Conservation (phyloP, 2,329 filamentous ascomycete species). For the Botryotinia globosa region DNA sequence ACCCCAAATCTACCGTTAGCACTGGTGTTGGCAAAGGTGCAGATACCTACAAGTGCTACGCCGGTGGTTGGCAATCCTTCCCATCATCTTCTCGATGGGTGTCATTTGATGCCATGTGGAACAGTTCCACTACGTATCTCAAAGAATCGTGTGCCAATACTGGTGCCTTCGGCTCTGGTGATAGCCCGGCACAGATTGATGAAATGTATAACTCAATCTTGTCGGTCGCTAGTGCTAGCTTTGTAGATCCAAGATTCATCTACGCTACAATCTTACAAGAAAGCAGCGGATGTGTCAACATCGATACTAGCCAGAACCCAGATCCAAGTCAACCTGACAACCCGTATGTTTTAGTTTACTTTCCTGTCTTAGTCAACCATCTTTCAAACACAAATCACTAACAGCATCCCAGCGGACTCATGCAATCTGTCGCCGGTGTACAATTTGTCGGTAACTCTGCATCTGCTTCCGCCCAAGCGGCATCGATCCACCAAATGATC, state of each 20-base stretch:
- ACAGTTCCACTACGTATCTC: slow-evolving; percentile 24
- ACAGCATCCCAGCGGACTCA: slow-evolving; percentile 27
- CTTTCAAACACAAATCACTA: background rate
- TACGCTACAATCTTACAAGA: slow-evolving; percentile 39
- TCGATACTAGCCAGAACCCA: slow-evolving; percentile 27
- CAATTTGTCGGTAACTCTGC: slow-evolving; percentile 26
- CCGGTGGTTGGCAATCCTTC: slow-evolving; percentile 32
- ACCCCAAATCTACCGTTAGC: slow-evolving; percentile 28
- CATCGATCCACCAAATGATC: slow-evolving; percentile 35
- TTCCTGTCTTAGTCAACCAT: background rate
- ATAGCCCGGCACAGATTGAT: slow-evolving; percentile 27
- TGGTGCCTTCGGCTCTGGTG: slow-evolving; percentile 25
- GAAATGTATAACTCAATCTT: slow-evolving; percentile 32
- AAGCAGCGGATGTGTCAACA: slow-evolving; percentile 34
- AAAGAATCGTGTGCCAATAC: slow-evolving; percentile 28
- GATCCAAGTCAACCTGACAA: slow-evolving; percentile 23
- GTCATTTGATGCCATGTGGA: slow-evolving; percentile 35
- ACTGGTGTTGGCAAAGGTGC: slow-evolving; percentile 22
- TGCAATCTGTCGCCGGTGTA: slow-evolving; percentile 32
- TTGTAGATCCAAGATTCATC: slow-evolving; percentile 38
- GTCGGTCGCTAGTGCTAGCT: slow-evolving; percentile 27
- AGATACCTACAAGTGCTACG: slow-evolving; percentile 38
- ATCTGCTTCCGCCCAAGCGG: slow-evolving; percentile 26
- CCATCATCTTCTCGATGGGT: slow-evolving; percentile 32
- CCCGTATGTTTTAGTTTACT: background rate